Evolutionary conservation across 2,329 filamentous ascomycete genomes (phyloP), one percentile per base, ranked within the genome.

Genomic region (Aspergillus proliferans): DNA sequence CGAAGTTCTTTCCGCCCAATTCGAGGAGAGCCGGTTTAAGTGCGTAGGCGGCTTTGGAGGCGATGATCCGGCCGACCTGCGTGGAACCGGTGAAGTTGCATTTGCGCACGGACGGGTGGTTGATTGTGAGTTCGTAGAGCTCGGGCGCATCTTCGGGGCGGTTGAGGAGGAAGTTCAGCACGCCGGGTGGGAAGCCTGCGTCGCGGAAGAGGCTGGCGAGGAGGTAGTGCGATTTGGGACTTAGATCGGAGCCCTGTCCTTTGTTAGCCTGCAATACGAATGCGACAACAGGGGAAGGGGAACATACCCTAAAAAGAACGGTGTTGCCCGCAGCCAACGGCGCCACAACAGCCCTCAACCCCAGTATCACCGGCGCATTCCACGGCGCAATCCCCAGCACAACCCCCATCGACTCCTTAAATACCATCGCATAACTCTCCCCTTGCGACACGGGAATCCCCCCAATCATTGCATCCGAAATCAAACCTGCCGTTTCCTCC

Each of bases 371-470:
- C 1, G 73, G 76, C 0, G 76, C 76, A 50, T 80, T 74, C 87
- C 87, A 92, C 8, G 88, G 86, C 1, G 85, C 85, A 62, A 91
- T 87, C 0, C 80, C 83, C 15, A 91, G 71, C 3, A 88, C 76
- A 4, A 90, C 86, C 1, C 88, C 88, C 55, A 79, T 86, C 0
- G 88, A 86, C 65, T 89, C 86, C 58, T 81, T 83, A 49, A 84
- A 66, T 1, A 91, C 70, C 53, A 90, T 68, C 0, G 81, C 86
- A 43, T 67, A 73, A 3, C 72, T 72, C 0, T 72, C 74, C 30
- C 77, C 71, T 14, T 77, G 21, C 14, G 42, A 15, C 2, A 24
- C n/a, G 6, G 42, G 42, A 24, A 44, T 33, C 6, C 26, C 10
- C 24, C 42, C 42, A 6, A n/a, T 28, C 42, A 44, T n/a, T 5